Evolutionary conservation across 2,329 filamentous ascomycete genomes (phyloP), one percentile per base, ranked within the genome.

Genomic region (Arthrobotrys conoides): DNA sequence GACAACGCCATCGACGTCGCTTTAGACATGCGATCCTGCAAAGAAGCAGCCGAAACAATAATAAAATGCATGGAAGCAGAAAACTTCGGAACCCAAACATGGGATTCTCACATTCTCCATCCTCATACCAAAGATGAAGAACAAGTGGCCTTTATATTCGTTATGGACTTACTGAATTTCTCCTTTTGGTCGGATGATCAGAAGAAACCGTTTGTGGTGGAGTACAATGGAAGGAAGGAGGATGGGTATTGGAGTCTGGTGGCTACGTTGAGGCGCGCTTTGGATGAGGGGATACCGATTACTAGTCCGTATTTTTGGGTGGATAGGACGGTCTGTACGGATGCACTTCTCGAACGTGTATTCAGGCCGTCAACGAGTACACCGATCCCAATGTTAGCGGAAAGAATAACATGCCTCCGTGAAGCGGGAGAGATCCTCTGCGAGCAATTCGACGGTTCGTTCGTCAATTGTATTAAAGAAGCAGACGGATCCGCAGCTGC

Each of bases 161-260:
- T 93, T 20, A 97, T 99, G 93, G 96, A 99, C 84, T 85, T 99
- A 30, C 86, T 99, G 64, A 99, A 99, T 84, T 99, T 98, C 83
- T 96, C 91, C 22, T 99, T 99, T 84, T 99, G 96, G 96, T 96
- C 93, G 14, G 91, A 93, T 66, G 85, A 87, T 76, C 82, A 84
- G 1, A 90, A 92, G 10, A 88, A 90, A 4, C 88, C 93, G 10
- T 99, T 95, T 84, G 89, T 92, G 9, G 88, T 99, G 49, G 91
- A 93, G 72, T 98, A 97, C 84, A 48, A 89, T 88, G 55, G 94
- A 90, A 30, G 91, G 89, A 84, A 89, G 85, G 72, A 98, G 94
- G 93, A 97, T 94, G 0, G 96, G 96, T 99, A 99, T 84, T 97
- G 93, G 91, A 97, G 94, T 84, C 86, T 99, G 71, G 93, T 98